Percentiles rank a stretch among this genome's conserved stretches.
Evolutionary conservation across 148 eudicot species (phyloP).

Genomic region (Cornus controversa): DNA sequence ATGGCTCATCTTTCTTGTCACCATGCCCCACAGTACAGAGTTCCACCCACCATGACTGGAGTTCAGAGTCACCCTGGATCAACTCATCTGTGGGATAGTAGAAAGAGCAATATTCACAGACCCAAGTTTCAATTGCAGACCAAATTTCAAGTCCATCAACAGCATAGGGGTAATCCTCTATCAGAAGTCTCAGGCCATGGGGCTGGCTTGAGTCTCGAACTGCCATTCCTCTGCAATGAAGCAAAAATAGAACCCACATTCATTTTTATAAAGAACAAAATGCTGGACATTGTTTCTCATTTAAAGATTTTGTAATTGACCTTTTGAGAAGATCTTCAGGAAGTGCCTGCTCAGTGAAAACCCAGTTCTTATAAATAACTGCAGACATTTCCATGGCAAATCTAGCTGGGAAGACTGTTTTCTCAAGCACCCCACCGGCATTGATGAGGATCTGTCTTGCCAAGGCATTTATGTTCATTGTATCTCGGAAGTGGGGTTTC

Average conservation of each 20-base stretch:
- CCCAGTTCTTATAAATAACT: conserved; percentile 58
- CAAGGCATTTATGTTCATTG: conserved; percentile 70
- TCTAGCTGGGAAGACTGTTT: conserved; percentile 68
- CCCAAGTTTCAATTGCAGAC: conserved; percentile 74
- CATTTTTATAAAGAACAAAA: too few species aligned
- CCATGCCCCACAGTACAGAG: conserved; percentile 59
- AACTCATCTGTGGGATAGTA: conserved; percentile 47
- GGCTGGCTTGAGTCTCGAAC: conserved; percentile 47
- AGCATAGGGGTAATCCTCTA: conserved; percentile 80
- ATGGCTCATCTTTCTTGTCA: conserved; percentile 56
- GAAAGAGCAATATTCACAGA: conserved; percentile 53
- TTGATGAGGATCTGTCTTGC: conserved; percentile 79
- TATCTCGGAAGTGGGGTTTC: conserved; percentile 80
- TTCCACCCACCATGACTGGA: conserved; percentile 76
- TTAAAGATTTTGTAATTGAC: conserved; percentile 19
- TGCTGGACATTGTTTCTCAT: background rate
- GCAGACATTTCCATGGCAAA: conserved; percentile 80
- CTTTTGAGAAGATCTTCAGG: conserved; percentile 74
- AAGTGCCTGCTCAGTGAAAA: conserved; percentile 65
- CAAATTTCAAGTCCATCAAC: conserved; percentile 84
- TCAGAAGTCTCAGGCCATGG: conserved; percentile 60
- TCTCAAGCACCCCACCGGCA: conserved; percentile 68
- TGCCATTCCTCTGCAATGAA: conserved; percentile 62
- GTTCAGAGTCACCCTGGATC: conserved; percentile 56
- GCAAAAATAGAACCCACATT: background rate